Percentiles rank a stretch among this genome's conserved stretches.
Conservation (phyloP, 208 protist genomes). For the Trypanosoma vivax region DNA sequence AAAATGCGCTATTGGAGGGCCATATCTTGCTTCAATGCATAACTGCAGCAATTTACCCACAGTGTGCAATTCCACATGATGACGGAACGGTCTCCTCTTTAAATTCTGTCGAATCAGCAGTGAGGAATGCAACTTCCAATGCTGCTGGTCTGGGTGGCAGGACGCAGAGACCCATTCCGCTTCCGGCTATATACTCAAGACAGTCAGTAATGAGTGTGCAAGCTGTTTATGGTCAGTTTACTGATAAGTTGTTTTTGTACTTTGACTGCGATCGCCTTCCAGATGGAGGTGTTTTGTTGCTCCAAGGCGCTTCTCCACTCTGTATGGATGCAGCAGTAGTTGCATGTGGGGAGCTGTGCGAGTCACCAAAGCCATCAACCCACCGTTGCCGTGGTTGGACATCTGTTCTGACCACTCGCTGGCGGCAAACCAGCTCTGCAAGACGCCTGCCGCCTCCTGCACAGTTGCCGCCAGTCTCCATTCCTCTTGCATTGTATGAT, state of each 20-base stretch:
- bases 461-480: constrained; percentile 55
- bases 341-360: constrained; percentile 44
- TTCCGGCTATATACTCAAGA: constrained; percentile 30
- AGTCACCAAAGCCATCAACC: constrained; percentile 33
- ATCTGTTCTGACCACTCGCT: constrained; percentile 58
- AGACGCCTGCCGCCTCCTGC: constrained; percentile 56
- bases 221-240: constrained; percentile 1
- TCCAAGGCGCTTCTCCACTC: constrained; percentile 37
- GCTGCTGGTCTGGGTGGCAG: not conserved
- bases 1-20: constrained; percentile 28
- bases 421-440: constrained; percentile 62
- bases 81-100: constrained; percentile 22
- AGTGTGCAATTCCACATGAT: constrained; percentile 37
- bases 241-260: constrained; percentile 40
- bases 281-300: constrained; percentile 10
- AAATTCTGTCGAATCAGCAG: constrained; percentile 7
- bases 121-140: constrained; percentile 4
- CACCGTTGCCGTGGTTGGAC: constrained; percentile 76
- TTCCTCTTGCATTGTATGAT: constrained; percentile 62
- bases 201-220: constrained; percentile 20
- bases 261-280: constrained; percentile 27
- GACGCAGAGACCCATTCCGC: not conserved
- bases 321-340: constrained; percentile 58
- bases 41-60: constrained; percentile 64
- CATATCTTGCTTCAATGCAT: constrained; percentile 39